Conservation (phyloP, 768 basidiomycete genomes). For the Leucocoprinus sp. region DNA sequence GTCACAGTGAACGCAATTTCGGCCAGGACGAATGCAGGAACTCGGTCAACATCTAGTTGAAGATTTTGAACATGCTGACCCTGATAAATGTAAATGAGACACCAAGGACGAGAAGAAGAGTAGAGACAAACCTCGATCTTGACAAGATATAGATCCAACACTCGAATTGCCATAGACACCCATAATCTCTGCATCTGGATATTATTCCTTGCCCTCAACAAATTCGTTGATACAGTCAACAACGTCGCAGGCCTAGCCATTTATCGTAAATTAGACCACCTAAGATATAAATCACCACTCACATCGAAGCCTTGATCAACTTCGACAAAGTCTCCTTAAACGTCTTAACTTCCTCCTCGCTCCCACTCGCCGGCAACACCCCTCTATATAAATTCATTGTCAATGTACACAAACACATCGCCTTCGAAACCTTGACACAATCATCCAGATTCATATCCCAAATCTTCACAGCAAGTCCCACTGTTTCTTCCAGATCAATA, state of each 20-base stretch:
- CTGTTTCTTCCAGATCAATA: slow-evolving; percentile 38
- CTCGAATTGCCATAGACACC: slow-evolving; percentile 53
- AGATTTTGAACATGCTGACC: slow-evolving; percentile 37
- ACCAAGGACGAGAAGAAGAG: background rate
- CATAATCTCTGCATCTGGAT: slow-evolving; percentile 59
- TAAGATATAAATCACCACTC: slow-evolving; percentile 14
- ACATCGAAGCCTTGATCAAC: slow-evolving; percentile 45
- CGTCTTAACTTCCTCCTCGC: slow-evolving; percentile 19
- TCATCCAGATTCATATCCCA: slow-evolving; percentile 60
- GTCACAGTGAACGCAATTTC: slow-evolving; percentile 71
- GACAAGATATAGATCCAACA: slow-evolving; percentile 47
- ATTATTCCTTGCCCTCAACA: slow-evolving; percentile 54
- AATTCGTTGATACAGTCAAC: slow-evolving; percentile 45
- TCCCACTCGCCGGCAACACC: slow-evolving; percentile 11
- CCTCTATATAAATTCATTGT: slow-evolving; percentile 37
- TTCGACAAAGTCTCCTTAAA: slow-evolving; percentile 27
- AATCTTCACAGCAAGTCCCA: slow-evolving; percentile 37
- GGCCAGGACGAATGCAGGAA: slow-evolving; percentile 55
- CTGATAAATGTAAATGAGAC: slow-evolving; percentile 18
- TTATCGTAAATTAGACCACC: no score
- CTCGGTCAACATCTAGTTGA: slow-evolving; percentile 42
- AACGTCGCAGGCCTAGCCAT: slow-evolving; percentile 36
- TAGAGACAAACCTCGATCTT: slow-evolving; percentile 36
- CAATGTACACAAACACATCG: slow-evolving; percentile 39
- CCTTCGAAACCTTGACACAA: slow-evolving; percentile 54